Evolutionary conservation across 2,329 filamentous ascomycete genomes (phyloP).

Genomic region (Epichloe uncinata): DNA sequence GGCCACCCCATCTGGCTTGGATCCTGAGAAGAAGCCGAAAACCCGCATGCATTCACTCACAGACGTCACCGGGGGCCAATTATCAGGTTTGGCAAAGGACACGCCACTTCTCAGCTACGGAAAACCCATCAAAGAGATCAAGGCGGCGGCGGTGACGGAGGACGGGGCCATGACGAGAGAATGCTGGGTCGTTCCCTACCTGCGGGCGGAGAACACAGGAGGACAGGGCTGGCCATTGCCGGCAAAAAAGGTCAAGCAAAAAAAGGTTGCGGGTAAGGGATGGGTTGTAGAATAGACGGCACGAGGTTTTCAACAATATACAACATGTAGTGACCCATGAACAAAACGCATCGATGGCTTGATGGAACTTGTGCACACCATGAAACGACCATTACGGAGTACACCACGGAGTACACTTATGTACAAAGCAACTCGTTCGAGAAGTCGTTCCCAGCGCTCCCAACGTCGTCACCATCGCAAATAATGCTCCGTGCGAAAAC

Average conservation of each 20-base stretch:
- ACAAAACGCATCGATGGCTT: too few relatives aligned
- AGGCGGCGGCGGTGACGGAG: slow-evolving; percentile 23
- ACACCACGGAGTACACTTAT: too few relatives aligned
- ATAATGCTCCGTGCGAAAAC: too few relatives aligned
- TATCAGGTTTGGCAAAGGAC: slow-evolving; percentile 67
- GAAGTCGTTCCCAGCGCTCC: too few relatives aligned
- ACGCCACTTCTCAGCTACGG: slow-evolving; percentile 75
- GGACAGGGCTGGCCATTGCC: slow-evolving; percentile 73
- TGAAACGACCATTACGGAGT: too few relatives aligned
- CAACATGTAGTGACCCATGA: background rate
- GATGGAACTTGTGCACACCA: too few relatives aligned
- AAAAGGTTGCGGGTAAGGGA: slow-evolving; percentile 53
- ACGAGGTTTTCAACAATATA: background rate
- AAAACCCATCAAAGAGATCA: slow-evolving; percentile 80
- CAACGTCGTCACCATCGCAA: too few relatives aligned
- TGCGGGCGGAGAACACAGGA: slow-evolving; percentile 54
- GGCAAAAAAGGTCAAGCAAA: slow-evolving; percentile 73
- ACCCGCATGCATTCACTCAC: slow-evolving; percentile 84
- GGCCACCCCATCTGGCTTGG: slow-evolving; percentile 36
- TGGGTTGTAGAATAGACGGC: slow-evolving; percentile 52
- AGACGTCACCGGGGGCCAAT: slow-evolving; percentile 59
- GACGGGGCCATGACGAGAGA: slow-evolving; percentile 41
- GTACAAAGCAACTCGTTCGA: too few relatives aligned
- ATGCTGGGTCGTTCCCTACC: slow-evolving; percentile 69
- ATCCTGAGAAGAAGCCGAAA: slow-evolving; percentile 46